phyloP scores from a whole-genome alignment of 169 alveolate species.

The Perkinsus olseni region DNA sequence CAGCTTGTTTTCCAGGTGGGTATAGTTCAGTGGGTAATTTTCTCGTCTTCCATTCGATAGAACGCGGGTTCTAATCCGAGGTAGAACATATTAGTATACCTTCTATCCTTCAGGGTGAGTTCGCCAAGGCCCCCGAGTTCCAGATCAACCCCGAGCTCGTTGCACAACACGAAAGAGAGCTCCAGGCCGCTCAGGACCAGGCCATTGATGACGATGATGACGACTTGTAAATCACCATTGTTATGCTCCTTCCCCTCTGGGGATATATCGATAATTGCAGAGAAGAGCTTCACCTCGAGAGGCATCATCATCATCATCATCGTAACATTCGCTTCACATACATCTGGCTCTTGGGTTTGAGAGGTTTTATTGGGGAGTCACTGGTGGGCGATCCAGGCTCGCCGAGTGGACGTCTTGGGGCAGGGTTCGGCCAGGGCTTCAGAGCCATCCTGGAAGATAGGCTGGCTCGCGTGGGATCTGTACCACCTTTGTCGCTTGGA shows the following conservation, averaged over 20 bases:
- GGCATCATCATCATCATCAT: too few species aligned
- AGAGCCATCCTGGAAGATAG: too few species aligned
- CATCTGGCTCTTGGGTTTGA: too few species aligned
- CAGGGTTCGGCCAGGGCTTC: too few species aligned
- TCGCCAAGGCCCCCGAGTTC: constrained; percentile 79
- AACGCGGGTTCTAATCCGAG: not conserved
- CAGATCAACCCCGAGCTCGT: constrained; percentile 62
- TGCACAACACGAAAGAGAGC: constrained; percentile 64
- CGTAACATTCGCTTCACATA: too few species aligned
- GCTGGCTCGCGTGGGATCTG: too few species aligned
- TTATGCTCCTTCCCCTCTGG: not conserved
- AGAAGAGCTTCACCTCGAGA: too few species aligned
- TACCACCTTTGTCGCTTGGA: too few species aligned
- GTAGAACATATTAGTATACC: not conserved
- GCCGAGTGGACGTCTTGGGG: too few species aligned
- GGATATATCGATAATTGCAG: too few species aligned
- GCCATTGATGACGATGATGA: not conserved
- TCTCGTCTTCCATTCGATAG: not conserved
- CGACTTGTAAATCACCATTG: not conserved
- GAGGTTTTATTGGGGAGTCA: too few species aligned
- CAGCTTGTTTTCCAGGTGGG: constrained; percentile 47
- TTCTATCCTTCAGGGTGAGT: constrained; percentile 52
- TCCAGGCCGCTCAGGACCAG: constrained; percentile 49
- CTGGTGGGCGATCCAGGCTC: too few species aligned
- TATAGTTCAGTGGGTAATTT: not conserved